Evolutionary conservation across 805 yeast species (phyloP), one percentile per base, ranked within the genome.

Genomic region (Metschnikowia borealis): DNA sequence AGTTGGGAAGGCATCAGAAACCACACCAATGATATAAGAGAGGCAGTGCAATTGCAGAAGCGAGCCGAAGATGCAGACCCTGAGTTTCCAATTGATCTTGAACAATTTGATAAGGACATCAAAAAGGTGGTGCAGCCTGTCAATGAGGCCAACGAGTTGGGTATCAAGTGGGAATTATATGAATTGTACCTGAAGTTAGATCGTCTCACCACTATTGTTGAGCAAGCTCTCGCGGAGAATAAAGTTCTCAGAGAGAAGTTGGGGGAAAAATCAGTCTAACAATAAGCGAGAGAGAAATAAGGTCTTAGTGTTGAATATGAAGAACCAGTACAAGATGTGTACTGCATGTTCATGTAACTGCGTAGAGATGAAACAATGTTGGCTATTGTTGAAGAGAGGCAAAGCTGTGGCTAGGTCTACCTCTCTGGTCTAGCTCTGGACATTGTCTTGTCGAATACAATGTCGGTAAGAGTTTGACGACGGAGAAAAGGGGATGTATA

Each of bases 41-140:
- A 65, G 43, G 69, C 66, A 46, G 54, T 83, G 29, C 65, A 73
- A 47, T 65, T 68, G 8, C 94, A 87, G 61, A 69, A 75, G 32
- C 71, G 75, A 29, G 91, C 90, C 1, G 94, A 87, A 62, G 62
- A 64, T 6, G 78, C 73, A 37, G 96, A 89, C 63, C 88, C 89
- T 0, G 81, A 81, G 51, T 87, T 87, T 62, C 63, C 74, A n/a
- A 77, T 79, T 7, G 72, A 78, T 37, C 71, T 74, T 38, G 57
- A 61, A 5, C 60, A 67, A 17, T 89, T 90, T 83, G 72, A 69
- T 20, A 56, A 62, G 13, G 75, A 74, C 26, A 78, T 87, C 23
- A 74, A 75, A 10, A 56, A 63, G 5, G 73, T 74, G 5, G 79
- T 77, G 6, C 88, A 87, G 46, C 87, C 87, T 2, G 81, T 84